Conservation (phyloP, 1,284 basidiomycete genomes). For the Hortiboletus rubellus region DNA sequence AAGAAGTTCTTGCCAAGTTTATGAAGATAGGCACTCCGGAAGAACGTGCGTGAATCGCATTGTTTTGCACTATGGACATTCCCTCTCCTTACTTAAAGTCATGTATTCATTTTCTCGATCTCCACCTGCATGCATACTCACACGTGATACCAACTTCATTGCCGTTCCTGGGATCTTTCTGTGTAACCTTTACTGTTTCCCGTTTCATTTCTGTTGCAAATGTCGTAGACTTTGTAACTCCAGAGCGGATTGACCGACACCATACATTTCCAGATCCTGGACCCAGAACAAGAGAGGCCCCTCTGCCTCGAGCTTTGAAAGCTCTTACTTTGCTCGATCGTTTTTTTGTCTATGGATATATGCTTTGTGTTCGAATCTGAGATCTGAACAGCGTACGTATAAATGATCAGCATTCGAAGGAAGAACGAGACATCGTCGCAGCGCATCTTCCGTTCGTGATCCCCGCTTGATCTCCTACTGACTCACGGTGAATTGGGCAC, state of each 20-base stretch:
- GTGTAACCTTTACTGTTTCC: not conserved
- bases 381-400: too few relatives aligned
- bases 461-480: too few relatives aligned
- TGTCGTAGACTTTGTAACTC: not conserved
- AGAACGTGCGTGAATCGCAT: constrained; percentile 37
- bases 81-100: not conserved
- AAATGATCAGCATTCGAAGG: too few relatives aligned
- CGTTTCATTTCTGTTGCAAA: constrained; percentile 1
- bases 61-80: constrained; percentile 4
- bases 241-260: not conserved
- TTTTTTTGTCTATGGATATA: too few relatives aligned
- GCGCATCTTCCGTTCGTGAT: too few relatives aligned
- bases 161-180: not conserved
- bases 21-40: constrained; percentile 74
- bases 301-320: not conserved
- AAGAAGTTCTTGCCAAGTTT: constrained; percentile 78
- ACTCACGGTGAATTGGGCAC: too few relatives aligned
- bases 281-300: not conserved
- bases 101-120: constrained; percentile 1
- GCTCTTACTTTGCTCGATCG: not conserved
- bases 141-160: constrained; percentile 2
- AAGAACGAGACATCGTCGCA: too few relatives aligned
- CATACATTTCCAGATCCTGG: not conserved
- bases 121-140: not conserved
- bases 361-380: too few relatives aligned